Percentiles rank a stretch among this genome's conserved stretches.
Conservation (phyloP, 306 rosid genomes). For the Rosa lucieae region DNA sequence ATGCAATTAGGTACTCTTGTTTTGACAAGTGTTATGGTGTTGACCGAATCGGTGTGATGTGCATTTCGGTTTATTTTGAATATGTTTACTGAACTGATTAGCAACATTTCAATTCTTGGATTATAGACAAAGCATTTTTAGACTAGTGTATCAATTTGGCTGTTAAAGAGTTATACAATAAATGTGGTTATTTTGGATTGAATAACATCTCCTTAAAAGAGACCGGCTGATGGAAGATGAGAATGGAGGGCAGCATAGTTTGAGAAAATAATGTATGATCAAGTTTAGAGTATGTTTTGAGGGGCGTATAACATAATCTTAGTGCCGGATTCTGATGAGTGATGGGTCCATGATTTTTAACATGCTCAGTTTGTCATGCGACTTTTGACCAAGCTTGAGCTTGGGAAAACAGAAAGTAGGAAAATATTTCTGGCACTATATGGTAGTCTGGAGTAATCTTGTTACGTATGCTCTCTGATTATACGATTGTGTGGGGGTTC, state of each 20-base stretch:
- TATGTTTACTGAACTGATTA: not conserved
- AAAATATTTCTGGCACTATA: not conserved
- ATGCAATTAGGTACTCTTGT: not conserved
- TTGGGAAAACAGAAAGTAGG: not conserved
- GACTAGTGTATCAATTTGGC: not conserved
- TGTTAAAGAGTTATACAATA: not conserved
- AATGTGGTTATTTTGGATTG: not conserved
- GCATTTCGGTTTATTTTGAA: not conserved
- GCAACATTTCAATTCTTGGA: not conserved
- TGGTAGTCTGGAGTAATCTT: not conserved
- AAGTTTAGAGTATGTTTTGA: not conserved
- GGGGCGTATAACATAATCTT: no score
- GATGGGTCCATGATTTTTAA: not conserved
- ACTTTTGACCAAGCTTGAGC: not conserved
- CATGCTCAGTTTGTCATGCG: not conserved
- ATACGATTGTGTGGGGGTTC: not conserved
- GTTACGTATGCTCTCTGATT: not conserved
- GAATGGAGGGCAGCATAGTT: not conserved
- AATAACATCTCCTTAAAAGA: not conserved
- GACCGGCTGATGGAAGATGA: no score
- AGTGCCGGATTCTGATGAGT: not conserved
- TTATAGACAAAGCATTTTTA: not conserved
- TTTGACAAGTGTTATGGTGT: not conserved
- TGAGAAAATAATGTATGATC: not conserved
- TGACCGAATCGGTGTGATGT: not conserved